Conservation (phyloP, 1,284 basidiomycete genomes). For the Cryptococcus maquisensis region DNA sequence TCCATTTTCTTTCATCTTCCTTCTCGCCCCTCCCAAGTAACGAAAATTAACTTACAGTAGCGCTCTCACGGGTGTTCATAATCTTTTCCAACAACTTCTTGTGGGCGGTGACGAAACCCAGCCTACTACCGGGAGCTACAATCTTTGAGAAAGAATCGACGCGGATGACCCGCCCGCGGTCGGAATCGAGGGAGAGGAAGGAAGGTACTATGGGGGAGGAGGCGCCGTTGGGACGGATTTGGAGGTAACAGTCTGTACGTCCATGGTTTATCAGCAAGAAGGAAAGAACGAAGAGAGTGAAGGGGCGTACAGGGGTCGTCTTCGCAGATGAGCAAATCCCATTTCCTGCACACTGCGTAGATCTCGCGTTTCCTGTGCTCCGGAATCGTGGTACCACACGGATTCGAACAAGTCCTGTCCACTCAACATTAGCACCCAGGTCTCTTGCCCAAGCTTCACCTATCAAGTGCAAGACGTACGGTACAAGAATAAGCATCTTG, state of each 20-base stretch:
- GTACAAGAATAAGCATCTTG: constrained; percentile 39
- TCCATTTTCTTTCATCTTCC: background rate
- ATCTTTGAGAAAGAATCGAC: constrained; percentile 78
- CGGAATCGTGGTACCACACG: constrained; percentile 66
- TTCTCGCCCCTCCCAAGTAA: background rate
- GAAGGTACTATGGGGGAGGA: constrained; percentile 35
- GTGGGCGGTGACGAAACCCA: constrained; percentile 65
- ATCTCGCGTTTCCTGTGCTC: constrained; percentile 64
- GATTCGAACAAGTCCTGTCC: constrained; percentile 61
- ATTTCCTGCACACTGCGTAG: constrained; percentile 69
- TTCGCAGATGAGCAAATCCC: constrained; percentile 65
- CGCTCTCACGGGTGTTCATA: constrained; percentile 34
- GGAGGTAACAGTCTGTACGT: constrained; percentile 44
- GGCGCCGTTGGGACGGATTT: constrained; percentile 44
- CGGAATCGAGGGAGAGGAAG: constrained; percentile 57
- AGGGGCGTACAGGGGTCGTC: constrained; percentile 60
- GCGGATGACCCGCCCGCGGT: constrained; percentile 71
- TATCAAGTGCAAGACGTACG: constrained; percentile 29
- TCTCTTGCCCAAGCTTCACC: too few species aligned
- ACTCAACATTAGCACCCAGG: constrained; percentile 46
- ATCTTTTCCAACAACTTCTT: constrained; percentile 28
- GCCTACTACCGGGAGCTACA: constrained; percentile 66
- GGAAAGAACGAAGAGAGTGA: background rate
- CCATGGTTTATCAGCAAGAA: background rate
- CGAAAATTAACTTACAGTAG: constrained; percentile 27